These are phyloP conservation scores for Phylloporus arenicola DNA, from an alignment of 768 basidiomycete genomes.

Conservation along the genomic window DNA sequence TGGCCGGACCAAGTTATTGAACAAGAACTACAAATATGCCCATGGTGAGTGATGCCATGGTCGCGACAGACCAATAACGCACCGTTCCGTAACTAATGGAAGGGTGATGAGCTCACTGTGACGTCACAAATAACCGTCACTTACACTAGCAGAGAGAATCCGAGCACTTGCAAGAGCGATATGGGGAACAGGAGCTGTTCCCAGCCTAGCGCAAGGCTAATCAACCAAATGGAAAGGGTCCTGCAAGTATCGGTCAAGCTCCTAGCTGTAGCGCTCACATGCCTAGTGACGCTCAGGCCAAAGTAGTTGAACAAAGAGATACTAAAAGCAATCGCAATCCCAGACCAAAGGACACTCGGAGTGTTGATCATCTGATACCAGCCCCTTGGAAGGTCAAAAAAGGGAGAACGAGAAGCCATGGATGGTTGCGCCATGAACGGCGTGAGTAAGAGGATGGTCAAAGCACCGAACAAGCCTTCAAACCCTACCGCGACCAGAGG, in stretches of 20 bases:
- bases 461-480: slow-evolving; percentile 87
- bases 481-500: slow-evolving; percentile 92
- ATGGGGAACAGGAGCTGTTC: slow-evolving; percentile 79
- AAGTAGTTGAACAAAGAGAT: slow-evolving; percentile 88
- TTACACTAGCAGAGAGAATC: slow-evolving; percentile 87
- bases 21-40: slow-evolving; percentile 58
- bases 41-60: slow-evolving; percentile 5
- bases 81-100: slow-evolving; percentile 77
- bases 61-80: slow-evolving; percentile 19
- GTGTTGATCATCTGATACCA: slow-evolving; percentile 85
- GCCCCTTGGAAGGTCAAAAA: slow-evolving; percentile 87
- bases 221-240: slow-evolving; percentile 92
- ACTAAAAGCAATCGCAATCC: slow-evolving; percentile 65
- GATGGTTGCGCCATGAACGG: slow-evolving; percentile 73
- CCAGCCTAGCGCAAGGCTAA: slow-evolving; percentile 88
- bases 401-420: slow-evolving; percentile 55
- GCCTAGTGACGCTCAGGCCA: slow-evolving; percentile 85
- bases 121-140: slow-evolving; percentile 30
- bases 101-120: slow-evolving; percentile 8
- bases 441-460: slow-evolving; percentile 74
- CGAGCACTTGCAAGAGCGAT: slow-evolving; percentile 74
- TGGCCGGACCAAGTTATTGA: slow-evolving; percentile 72
- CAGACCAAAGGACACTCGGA: slow-evolving; percentile 62
- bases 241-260: slow-evolving; percentile 92
- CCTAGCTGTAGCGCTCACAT: slow-evolving; percentile 89